phyloP scores from a whole-genome alignment of 2,329 filamentous ascomycete species.

The Periconia digitata region DNA sequence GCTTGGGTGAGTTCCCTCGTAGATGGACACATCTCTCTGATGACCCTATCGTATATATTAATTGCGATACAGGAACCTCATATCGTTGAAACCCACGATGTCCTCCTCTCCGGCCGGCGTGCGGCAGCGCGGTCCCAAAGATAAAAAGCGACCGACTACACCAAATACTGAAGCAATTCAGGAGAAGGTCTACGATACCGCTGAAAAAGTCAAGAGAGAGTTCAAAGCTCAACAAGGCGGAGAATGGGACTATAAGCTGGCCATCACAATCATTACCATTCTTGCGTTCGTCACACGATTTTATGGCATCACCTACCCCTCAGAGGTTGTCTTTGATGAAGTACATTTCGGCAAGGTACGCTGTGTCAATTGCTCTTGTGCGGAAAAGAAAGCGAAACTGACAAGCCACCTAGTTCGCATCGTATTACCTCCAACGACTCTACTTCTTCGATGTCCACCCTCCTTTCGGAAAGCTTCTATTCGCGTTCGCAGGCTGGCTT shows the following conservation, averaged over 20 bases:
- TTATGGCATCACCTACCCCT: conserved; percentile 92
- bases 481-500: conserved; percentile 95
- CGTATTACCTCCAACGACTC: conserved; percentile 87
- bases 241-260: conserved; percentile 86
- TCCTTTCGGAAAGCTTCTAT: conserved; percentile 96
- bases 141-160: conserved; percentile 42
- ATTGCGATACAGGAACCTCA: conserved; percentile 29
- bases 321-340: conserved; percentile 98
- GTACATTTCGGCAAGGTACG: conserved; percentile 98
- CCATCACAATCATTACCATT: conserved; percentile 72
- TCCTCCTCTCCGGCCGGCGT: conserved; percentile 43
- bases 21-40: background rate
- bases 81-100: conserved; percentile 32
- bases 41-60: conserved; percentile 9
- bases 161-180: conserved; percentile 34
- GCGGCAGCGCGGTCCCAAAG: conserved; percentile 42
- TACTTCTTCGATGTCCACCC: conserved; percentile 99
- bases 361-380: conserved; percentile 8
- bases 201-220: conserved; percentile 36
- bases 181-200: conserved; percentile 20
- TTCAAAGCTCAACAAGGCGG: conserved; percentile 46
- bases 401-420: conserved; percentile 49
- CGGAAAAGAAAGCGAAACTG: conserved; percentile 14
- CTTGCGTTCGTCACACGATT: conserved; percentile 91
- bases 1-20: conserved; percentile 20